phyloP scores from a whole-genome alignment of 805 yeast genomes.

The Yarrowia sp. region DNA sequence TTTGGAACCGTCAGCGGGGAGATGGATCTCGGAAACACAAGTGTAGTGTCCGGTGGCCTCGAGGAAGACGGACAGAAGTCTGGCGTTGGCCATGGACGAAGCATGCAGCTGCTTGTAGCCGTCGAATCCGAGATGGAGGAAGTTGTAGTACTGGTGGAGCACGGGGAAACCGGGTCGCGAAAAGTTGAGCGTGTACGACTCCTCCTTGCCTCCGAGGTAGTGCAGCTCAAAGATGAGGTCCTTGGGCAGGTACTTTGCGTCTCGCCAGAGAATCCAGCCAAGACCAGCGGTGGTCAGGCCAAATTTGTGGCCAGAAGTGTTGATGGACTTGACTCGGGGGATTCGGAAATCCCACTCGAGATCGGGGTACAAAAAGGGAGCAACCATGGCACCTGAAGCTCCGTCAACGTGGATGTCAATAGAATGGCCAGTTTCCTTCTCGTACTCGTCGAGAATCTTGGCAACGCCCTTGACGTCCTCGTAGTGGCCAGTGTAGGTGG shows the following conservation, averaged over 20 bases:
- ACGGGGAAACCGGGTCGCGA: conserved; percentile 94
- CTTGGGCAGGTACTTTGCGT: conserved; percentile 66
- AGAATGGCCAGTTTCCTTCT: conserved; percentile 67
- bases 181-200: conserved; percentile 84
- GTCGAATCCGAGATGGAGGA: conserved; percentile 69
- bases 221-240: conserved; percentile 77
- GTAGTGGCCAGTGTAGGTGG: conserved; percentile 92
- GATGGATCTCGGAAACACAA: conserved; percentile 79
- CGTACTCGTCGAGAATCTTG: conserved; percentile 70
- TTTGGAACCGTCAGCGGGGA: conserved; percentile 50
- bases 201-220: conserved; percentile 88
- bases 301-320: conserved; percentile 91
- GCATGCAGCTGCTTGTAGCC: conserved; percentile 75
- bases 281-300: conserved; percentile 90
- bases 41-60: conserved; percentile 73
- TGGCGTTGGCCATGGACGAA: conserved; percentile 72
- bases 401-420: conserved; percentile 93
- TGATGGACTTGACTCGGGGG: conserved; percentile 80
- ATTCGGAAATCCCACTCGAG: conserved; percentile 83
- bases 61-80: conserved; percentile 64
- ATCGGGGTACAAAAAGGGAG: conserved; percentile 81
- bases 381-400: conserved; percentile 89
- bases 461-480: conserved; percentile 73
- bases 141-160: conserved; percentile 83
- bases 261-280: conserved; percentile 91